These are phyloP conservation scores for Heterococcus sp. DNA, from an alignment of 108 stramenopile species.

Conservation along the genomic window DNA sequence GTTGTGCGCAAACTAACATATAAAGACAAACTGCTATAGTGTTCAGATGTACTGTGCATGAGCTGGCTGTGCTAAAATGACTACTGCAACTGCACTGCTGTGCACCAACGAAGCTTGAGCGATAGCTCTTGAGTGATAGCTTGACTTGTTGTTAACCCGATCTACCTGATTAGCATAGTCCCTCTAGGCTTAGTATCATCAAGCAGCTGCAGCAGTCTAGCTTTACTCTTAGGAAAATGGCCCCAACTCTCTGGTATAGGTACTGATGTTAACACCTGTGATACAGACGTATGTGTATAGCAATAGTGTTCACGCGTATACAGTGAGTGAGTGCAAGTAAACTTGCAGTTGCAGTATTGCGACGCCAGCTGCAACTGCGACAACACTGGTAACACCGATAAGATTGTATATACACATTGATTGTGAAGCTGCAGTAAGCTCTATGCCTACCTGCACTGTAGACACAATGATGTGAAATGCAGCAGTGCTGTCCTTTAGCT, in stretches of 20 bases:
- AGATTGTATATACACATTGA: not conserved
- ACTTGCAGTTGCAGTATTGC: no score
- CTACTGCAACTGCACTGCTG: no score
- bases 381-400: no score
- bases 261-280: constrained; percentile 49
- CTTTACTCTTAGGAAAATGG: constrained; percentile 45
- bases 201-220: constrained; percentile 39
- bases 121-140: no score
- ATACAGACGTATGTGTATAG: not conserved
- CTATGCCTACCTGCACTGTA: constrained; percentile 28
- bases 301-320: no score
- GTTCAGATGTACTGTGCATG: no score
- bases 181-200: constrained; percentile 20
- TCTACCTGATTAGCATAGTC: constrained; percentile 1
- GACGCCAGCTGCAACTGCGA: no score
- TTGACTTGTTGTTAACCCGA: constrained; percentile 5
- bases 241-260: constrained; percentile 55
- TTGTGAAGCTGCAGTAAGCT: not conserved
- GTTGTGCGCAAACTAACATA: no score
- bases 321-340: no score
- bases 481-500: constrained; percentile 33
- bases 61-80: no score
- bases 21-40: no score
- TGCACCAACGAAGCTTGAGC: no score
- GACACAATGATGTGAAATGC: constrained; percentile 50